A percentile compares a stretch with the other conserved stretches of the same genome.
phyloP scores from a whole-genome alignment of 1,284 basidiomycete genomes.

The Apiotrichum brassicae region DNA sequence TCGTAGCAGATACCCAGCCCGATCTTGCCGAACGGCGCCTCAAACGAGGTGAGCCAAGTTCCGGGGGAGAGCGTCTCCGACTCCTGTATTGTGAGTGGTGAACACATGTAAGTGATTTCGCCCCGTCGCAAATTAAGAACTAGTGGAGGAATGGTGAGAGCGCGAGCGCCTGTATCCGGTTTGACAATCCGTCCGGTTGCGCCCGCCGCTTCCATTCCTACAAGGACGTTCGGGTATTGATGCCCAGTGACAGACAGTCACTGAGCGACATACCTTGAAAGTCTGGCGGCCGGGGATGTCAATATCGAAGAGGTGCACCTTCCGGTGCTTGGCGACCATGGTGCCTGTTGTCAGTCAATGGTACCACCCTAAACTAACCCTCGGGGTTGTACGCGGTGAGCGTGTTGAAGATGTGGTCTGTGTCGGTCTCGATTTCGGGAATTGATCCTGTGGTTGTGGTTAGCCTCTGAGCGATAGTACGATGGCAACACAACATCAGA shows the following conservation, averaged over 20 bases:
- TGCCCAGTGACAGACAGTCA: no score
- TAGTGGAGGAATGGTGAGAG: no score
- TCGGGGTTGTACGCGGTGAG: slow-evolving; percentile 81
- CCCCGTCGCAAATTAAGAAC: no score
- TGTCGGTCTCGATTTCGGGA: slow-evolving; percentile 64
- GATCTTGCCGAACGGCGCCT: slow-evolving; percentile 59
- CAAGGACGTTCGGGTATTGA: no score
- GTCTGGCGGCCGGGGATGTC: slow-evolving; percentile 94
- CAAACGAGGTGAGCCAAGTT: slow-evolving; percentile 68
- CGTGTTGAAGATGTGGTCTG: slow-evolving; percentile 80
- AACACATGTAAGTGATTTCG: no score
- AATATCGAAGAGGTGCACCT: slow-evolving; percentile 97
- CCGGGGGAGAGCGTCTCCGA: slow-evolving; percentile 87
- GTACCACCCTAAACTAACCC: slow-evolving; percentile 51
- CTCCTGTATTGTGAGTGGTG: slow-evolving; percentile 63
- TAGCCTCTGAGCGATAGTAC: no score
- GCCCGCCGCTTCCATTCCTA: no score
- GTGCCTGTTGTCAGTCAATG: slow-evolving; percentile 54
- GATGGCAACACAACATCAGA: no score
- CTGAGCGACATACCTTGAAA: slow-evolving; percentile 68
- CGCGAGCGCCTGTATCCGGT: no score
- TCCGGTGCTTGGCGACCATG: slow-evolving; percentile 81
- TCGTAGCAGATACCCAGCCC: slow-evolving; percentile 51
- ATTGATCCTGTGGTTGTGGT: slow-evolving; percentile 70
- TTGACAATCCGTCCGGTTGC: no score